These are phyloP conservation scores for Stygiomarasmius scandens DNA, from an alignment of 1,284 basidiomycete genomes.

Conservation along the genomic window DNA sequence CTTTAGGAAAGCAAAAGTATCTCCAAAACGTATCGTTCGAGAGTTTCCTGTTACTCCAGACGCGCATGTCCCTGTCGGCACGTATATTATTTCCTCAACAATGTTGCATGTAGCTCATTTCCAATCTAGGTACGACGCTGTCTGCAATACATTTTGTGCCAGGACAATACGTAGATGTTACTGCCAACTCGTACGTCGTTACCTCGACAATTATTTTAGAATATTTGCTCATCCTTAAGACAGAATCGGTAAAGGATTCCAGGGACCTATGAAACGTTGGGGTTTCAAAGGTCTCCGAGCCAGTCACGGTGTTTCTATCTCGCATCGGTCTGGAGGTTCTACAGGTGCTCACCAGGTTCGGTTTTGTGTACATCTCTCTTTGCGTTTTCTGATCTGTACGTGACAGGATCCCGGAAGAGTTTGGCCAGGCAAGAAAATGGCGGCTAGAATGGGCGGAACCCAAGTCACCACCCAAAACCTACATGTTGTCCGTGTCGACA, in stretches of 20 bases:
- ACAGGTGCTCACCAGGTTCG: conserved; percentile 92
- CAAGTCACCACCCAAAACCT: conserved; percentile 90
- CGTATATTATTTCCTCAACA: conserved; percentile 29
- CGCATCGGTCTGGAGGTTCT: conserved; percentile 92
- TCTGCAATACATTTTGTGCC: conserved; percentile 97
- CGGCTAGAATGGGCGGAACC: conserved; percentile 88
- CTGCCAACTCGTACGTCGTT: conserved; percentile 82
- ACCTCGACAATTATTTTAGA: conserved; percentile 1
- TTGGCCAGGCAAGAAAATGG: conserved; percentile 98
- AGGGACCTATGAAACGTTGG: conserved; percentile 97
- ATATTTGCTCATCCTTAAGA: not conserved
- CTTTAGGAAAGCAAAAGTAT: conserved; percentile 80
- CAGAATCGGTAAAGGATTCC: conserved; percentile 96
- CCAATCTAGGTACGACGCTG: conserved; percentile 73
- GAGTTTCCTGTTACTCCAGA: conserved; percentile 92
- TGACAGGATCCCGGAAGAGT: conserved; percentile 89
- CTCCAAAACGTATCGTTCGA: conserved; percentile 85
- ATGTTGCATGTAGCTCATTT: conserved; percentile 8
- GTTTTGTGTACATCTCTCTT: conserved; percentile 3
- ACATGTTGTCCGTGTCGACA: conserved; percentile 87
- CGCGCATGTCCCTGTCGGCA: conserved; percentile 88
- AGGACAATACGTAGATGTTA: conserved; percentile 94
- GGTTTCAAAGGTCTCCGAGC: conserved; percentile 91
- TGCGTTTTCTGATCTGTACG: conserved; percentile 19
- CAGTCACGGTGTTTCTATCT: conserved; percentile 95